phyloP scores from a whole-genome alignment of 768 basidiomycete genomes.

The Sistotremastrum suecicum region DNA sequence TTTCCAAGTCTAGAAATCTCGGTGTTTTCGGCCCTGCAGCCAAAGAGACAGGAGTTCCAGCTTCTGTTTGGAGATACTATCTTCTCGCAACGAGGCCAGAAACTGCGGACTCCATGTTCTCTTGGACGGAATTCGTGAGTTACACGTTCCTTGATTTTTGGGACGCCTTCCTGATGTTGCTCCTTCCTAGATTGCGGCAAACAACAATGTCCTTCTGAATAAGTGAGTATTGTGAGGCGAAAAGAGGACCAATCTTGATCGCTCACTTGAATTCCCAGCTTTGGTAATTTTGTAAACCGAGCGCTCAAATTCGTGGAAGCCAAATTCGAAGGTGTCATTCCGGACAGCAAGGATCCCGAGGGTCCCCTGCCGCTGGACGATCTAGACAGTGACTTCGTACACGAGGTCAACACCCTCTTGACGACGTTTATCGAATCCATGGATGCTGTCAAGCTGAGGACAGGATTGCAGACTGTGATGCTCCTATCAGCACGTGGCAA shows the following conservation, averaged over 20 bases:
- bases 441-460: slow-evolving; percentile 83
- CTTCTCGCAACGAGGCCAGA: slow-evolving; percentile 87
- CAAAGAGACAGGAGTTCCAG: slow-evolving; percentile 81
- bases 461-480: slow-evolving; percentile 84
- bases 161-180: neutral
- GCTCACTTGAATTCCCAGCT: slow-evolving; percentile 27
- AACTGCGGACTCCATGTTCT: slow-evolving; percentile 89
- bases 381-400: slow-evolving; percentile 60
- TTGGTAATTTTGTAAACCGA: slow-evolving; percentile 97
- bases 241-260: neutral
- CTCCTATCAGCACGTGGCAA: slow-evolving; percentile 80
- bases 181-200: slow-evolving; percentile 56
- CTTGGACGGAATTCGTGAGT: slow-evolving; percentile 86
- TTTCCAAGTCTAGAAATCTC: slow-evolving; percentile 93
- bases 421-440: slow-evolving; percentile 74
- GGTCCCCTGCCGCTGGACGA: slow-evolving; percentile 57
- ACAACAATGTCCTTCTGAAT: slow-evolving; percentile 88
- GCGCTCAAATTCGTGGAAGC: slow-evolving; percentile 83
- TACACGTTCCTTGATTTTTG: neutral
- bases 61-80: slow-evolving; percentile 96
- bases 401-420: slow-evolving; percentile 65
- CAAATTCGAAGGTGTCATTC: slow-evolving; percentile 67
- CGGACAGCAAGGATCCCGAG: slow-evolving; percentile 57
- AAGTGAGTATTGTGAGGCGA: slow-evolving; percentile 38
- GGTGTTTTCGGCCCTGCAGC: slow-evolving; percentile 96